Evolutionary conservation across 495 filamentous ascomycete genomes (phyloP).

Genomic region (Aspergillus sclerotiicarbonarius): DNA sequence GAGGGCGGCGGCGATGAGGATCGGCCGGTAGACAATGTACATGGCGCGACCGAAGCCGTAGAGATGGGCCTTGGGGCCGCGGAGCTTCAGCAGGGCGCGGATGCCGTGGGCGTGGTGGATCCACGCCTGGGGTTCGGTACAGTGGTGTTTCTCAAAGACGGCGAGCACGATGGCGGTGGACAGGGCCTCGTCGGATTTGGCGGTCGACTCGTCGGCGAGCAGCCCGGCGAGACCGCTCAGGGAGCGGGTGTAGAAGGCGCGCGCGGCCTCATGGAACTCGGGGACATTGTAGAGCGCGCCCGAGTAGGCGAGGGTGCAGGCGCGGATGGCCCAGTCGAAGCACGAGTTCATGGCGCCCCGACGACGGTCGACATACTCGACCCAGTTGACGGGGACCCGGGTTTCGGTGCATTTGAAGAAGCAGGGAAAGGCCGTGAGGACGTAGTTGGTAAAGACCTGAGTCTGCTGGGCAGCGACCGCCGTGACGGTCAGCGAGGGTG

Average conservation of each 20-base stretch:
- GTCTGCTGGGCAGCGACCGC: slow-evolving; percentile 26
- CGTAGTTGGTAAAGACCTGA: slow-evolving; percentile 28
- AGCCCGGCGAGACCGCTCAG: slow-evolving; percentile 21
- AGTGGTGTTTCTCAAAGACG: slow-evolving; percentile 35
- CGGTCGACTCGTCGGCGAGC: slow-evolving; percentile 17
- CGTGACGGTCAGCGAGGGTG: slow-evolving; percentile 26
- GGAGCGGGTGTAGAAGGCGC: slow-evolving; percentile 23
- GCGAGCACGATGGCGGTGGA: slow-evolving; percentile 31
- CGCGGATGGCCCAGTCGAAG: slow-evolving; percentile 30
- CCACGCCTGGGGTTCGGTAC: slow-evolving; percentile 33
- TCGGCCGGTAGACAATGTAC: slow-evolving; percentile 34
- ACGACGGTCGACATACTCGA: slow-evolving; percentile 24
- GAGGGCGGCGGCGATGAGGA: slow-evolving; percentile 29
- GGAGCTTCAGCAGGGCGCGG: slow-evolving; percentile 31
- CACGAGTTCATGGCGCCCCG: slow-evolving; percentile 14
- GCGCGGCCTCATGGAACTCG: slow-evolving; percentile 18
- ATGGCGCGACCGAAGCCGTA: slow-evolving; percentile 33
- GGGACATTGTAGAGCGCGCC: slow-evolving; percentile 24
- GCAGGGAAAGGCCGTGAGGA: slow-evolving; percentile 26
- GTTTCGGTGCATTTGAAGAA: slow-evolving; percentile 29
- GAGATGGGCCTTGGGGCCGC: slow-evolving; percentile 30
- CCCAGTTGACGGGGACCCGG: slow-evolving; percentile 29
- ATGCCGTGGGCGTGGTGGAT: slow-evolving; percentile 38
- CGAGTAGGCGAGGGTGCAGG: slow-evolving; percentile 26
- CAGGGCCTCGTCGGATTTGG: slow-evolving; percentile 28